phyloP scores from a whole-genome alignment of 192 early-diverging fungal genomes.

The Chytriomyces sp. region DNA sequence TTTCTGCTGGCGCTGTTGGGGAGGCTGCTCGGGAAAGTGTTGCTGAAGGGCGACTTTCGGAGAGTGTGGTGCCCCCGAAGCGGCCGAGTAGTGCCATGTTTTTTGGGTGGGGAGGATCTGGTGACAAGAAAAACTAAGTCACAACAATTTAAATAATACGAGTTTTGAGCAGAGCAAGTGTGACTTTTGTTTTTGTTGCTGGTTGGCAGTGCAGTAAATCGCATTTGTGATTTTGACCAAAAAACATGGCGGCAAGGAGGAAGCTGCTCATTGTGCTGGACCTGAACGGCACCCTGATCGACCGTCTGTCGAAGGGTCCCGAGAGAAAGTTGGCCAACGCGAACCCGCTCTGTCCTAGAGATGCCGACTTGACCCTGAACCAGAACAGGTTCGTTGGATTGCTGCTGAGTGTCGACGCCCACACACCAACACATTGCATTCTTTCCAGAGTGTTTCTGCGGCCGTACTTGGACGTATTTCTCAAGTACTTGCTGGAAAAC shows the following conservation, averaged over 20 bases:
- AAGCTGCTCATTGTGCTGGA: slow-evolving; percentile 49
- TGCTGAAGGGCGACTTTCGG: background rate
- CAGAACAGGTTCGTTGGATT: slow-evolving; percentile 29
- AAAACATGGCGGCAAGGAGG: background rate
- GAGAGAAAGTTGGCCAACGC: slow-evolving; percentile 29
- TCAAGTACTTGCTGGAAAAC: slow-evolving; percentile 38
- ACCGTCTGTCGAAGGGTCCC: slow-evolving; percentile 31
- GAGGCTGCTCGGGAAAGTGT: background rate
- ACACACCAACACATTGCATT: background rate
- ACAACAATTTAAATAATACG: too few species aligned
- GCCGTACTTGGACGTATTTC: slow-evolving; percentile 51
- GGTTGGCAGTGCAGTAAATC: too few species aligned
- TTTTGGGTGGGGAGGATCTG: background rate
- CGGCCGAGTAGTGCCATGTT: background rate
- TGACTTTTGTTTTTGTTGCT: too few species aligned
- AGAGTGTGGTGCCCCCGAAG: background rate
- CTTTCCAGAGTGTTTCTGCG: slow-evolving; percentile 38
- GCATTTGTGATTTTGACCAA: too few species aligned
- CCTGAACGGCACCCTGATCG: slow-evolving; percentile 51
- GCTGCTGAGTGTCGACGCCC: too few species aligned
- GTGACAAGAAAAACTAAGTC: background rate
- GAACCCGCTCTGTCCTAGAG: slow-evolving; percentile 36
- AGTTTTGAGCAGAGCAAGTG: too few species aligned
- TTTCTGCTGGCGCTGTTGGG: background rate
- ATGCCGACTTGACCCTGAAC: slow-evolving; percentile 38